Conservation (phyloP, 2,329 filamentous ascomycete genomes). For the Hypomyces perniciosus region DNA sequence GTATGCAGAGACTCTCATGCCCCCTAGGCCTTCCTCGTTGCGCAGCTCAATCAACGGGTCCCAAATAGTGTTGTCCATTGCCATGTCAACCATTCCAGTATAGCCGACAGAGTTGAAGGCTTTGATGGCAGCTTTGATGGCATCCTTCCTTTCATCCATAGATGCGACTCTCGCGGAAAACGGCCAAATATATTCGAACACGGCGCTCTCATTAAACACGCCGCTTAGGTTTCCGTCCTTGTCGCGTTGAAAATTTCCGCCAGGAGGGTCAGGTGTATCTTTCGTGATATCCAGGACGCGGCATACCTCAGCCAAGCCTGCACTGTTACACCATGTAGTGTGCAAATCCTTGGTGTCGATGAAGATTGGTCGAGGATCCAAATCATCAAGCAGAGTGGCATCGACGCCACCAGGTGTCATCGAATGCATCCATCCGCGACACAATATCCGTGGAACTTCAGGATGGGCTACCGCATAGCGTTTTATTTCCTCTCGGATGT, state of each 20-base stretch:
- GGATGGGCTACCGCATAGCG: conserved; percentile 42
- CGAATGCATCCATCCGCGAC: conserved; percentile 51
- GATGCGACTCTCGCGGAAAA: conserved; percentile 43
- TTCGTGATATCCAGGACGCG: conserved; percentile 35
- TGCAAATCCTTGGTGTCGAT: conserved; percentile 53
- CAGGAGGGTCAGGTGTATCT: conserved; percentile 39
- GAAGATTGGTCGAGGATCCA: conserved; percentile 50
- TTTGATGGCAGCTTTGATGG: conserved; percentile 42
- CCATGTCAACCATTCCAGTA: conserved; percentile 54
- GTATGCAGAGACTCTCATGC: conserved; percentile 47
- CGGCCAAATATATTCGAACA: conserved; percentile 50
- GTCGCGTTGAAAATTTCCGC: conserved; percentile 48
- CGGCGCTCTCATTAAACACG: conserved; percentile 46
- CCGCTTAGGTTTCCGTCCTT: conserved; percentile 42
- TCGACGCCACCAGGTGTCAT: conserved; percentile 41
- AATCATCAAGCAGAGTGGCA: conserved; percentile 40
- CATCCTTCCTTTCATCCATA: conserved; percentile 41
- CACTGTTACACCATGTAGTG: conserved; percentile 50
- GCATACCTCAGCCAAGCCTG: conserved; percentile 40
- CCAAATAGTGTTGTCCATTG: conserved; percentile 55
- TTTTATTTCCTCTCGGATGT: conserved; percentile 43
- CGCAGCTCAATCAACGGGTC: conserved; percentile 42
- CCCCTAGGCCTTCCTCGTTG: conserved; percentile 24
- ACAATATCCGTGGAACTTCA: conserved; percentile 42
- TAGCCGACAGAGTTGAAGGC: conserved; percentile 48